Conservation (phyloP, 2,329 filamentous ascomycete genomes). For the Alternaria gansuensis region DNA sequence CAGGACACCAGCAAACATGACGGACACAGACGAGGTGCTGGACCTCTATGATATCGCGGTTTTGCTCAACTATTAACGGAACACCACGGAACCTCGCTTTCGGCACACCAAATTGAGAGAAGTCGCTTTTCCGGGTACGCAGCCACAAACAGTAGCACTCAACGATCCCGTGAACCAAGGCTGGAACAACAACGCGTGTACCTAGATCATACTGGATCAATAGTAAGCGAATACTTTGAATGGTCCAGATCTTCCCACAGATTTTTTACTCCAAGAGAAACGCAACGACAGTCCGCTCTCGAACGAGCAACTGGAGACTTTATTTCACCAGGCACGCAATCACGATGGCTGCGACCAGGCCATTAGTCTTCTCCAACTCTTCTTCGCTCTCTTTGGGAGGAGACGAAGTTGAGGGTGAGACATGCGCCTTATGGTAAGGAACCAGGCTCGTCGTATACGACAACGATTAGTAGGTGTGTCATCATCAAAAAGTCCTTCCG, state of each 20-base stretch:
- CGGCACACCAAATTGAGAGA: constrained; percentile 8
- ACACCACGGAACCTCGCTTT: neutral
- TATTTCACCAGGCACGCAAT: constrained; percentile 10
- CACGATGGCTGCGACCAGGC: constrained; percentile 7
- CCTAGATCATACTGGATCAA: constrained; percentile 6
- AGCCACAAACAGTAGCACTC: neutral
- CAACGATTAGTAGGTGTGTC: constrained; percentile 1
- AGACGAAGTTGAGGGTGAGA: constrained; percentile 4
- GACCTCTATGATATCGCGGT: constrained; percentile 9
- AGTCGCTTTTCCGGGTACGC: constrained; percentile 2
- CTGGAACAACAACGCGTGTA: constrained; percentile 12
- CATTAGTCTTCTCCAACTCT: constrained; percentile 3
- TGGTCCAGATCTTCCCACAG: neutral
- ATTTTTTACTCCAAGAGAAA: neutral
- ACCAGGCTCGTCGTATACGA: constrained; percentile 1
- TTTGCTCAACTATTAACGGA: constrained; percentile 5
- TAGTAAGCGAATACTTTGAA: neutral
- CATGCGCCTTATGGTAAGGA: constrained; percentile 5
- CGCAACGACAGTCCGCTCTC: neutral
- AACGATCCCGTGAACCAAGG: neutral
- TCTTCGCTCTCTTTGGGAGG: constrained; percentile 4
- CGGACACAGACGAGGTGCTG: neutral
- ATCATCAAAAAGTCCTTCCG: constrained; percentile 6
- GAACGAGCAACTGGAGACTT: constrained; percentile 9
- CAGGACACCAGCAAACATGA: neutral